These are phyloP conservation scores for Xerocomus brunneocitrinus DNA, from an alignment of 768 basidiomycete species.

Conservation along the genomic window DNA sequence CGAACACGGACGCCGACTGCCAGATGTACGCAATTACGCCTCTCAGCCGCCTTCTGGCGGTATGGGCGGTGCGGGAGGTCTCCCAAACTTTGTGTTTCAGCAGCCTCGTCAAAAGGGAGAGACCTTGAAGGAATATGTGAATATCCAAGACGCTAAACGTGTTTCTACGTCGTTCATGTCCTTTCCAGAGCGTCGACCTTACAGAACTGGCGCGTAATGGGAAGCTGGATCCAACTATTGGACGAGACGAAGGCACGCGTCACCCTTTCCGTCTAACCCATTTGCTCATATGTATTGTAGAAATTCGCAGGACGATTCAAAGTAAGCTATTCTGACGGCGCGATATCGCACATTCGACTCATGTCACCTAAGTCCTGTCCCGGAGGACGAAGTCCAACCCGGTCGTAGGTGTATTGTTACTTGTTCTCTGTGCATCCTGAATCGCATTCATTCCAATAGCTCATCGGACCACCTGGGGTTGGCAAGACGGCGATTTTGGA, in stretches of 20 bases:
- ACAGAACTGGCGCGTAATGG: slow-evolving; percentile 81
- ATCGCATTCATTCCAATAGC: slow-evolving; percentile 32
- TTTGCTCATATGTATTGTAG: slow-evolving; percentile 29
- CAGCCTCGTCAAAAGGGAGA: slow-evolving; percentile 75
- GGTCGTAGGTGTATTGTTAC: slow-evolving; percentile 48
- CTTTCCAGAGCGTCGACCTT: slow-evolving; percentile 66
- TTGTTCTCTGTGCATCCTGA: not conserved
- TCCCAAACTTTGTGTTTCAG: slow-evolving; percentile 55
- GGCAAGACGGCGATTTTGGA: slow-evolving; percentile 93
- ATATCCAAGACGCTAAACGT: slow-evolving; percentile 24
- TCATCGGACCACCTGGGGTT: slow-evolving; percentile 84
- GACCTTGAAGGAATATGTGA: slow-evolving; percentile 74
- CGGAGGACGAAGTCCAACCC: slow-evolving; percentile 91
- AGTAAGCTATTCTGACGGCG: slow-evolving; percentile 43
- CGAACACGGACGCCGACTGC: not conserved
- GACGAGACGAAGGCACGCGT: slow-evolving; percentile 69
- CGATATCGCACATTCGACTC: not conserved
- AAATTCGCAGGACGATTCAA: slow-evolving; percentile 88
- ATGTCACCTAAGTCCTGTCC: slow-evolving; percentile 56
- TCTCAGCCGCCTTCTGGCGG: slow-evolving; percentile 42
- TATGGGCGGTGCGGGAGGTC: slow-evolving; percentile 32
- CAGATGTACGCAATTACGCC: slow-evolving; percentile 39
- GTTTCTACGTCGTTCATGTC: not conserved
- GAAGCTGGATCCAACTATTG: slow-evolving; percentile 88
- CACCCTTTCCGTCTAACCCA: not conserved